These are phyloP conservation scores for Pythium phragmitis DNA, from an alignment of 352 stramenopile species.

Conservation along the genomic window DNA sequence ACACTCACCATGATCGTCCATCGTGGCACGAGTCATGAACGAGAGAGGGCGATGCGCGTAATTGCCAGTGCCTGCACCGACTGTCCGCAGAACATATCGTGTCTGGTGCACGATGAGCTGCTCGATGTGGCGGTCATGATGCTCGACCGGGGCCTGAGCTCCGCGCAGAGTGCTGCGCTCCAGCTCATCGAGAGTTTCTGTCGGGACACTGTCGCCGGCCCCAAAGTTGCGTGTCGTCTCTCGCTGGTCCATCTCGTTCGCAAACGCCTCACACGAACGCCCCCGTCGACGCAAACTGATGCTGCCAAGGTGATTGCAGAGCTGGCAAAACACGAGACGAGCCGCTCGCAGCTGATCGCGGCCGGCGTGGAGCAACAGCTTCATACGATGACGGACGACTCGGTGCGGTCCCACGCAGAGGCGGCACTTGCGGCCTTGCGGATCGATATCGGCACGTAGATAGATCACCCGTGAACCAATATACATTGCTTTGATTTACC, in stretches of 20 bases:
- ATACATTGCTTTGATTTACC: too few relatives aligned
- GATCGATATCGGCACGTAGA: background rate
- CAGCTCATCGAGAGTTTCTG: background rate
- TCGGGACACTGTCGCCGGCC: background rate
- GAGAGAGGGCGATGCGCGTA: background rate
- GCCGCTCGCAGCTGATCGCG: background rate
- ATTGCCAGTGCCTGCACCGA: background rate
- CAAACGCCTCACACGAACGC: slow-evolving; percentile 1
- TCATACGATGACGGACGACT: background rate
- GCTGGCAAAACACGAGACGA: background rate
- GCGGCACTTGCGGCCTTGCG: background rate
- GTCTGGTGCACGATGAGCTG: background rate
- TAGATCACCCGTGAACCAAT: too few relatives aligned
- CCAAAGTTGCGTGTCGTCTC: background rate
- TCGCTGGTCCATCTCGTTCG: background rate
- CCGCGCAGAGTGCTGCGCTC: background rate
- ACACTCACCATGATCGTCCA: background rate
- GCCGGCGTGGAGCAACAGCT: background rate
- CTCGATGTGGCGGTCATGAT: background rate
- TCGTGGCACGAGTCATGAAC: background rate
- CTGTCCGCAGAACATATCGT: background rate
- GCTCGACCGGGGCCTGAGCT: background rate
- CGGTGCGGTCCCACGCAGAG: background rate
- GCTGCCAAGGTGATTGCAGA: background rate
- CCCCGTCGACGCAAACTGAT: background rate